These are phyloP conservation scores for Phytophthora fragariaefolia DNA, from an alignment of 352 stramenopile species.

Conservation along the genomic window DNA sequence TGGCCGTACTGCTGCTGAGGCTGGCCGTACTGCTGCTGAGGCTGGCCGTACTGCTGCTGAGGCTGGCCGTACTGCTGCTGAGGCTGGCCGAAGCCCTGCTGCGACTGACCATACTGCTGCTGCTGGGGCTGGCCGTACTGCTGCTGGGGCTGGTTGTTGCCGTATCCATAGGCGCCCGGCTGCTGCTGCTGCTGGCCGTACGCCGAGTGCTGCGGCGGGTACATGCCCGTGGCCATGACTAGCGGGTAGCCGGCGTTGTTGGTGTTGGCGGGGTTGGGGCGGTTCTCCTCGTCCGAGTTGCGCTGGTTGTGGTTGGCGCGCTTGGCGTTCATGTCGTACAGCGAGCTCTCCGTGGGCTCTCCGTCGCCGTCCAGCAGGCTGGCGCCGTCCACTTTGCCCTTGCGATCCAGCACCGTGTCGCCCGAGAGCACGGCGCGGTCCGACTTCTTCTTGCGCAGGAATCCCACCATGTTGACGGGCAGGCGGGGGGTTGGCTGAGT, in stretches of 20 bases:
- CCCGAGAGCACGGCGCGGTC: conserved; percentile 70
- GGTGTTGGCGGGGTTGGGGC: conserved; percentile 24
- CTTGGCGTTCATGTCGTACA: conserved; percentile 70
- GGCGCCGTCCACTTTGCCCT: conserved; percentile 84
- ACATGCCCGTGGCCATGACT: conserved; percentile 54
- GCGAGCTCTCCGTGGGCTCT: conserved; percentile 71
- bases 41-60: conserved; percentile 39
- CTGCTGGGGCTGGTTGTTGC: conserved; percentile 29
- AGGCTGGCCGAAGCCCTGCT: conserved; percentile 39
- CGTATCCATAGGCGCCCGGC: conserved; percentile 35
- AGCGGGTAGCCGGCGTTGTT: conserved; percentile 48
- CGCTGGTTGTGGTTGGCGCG: conserved; percentile 48
- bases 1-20: conserved; percentile 13
- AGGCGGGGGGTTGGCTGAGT: conserved; percentile 9
- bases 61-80: conserved; percentile 23
- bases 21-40: conserved; percentile 27
- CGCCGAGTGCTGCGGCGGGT: conserved; percentile 63
- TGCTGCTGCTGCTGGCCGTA: conserved; percentile 41
- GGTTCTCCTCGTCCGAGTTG: conserved; percentile 75
- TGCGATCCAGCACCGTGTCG: conserved; percentile 82
- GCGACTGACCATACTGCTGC: conserved; percentile 27
- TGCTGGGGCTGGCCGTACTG: conserved; percentile 35
- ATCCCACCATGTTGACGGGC: conserved; percentile 62
- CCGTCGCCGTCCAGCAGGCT: conserved; percentile 86
- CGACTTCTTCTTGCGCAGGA: conserved; percentile 89